Conservation (phyloP, 2,329 filamentous ascomycete genomes). For the Cercospora sojina region DNA sequence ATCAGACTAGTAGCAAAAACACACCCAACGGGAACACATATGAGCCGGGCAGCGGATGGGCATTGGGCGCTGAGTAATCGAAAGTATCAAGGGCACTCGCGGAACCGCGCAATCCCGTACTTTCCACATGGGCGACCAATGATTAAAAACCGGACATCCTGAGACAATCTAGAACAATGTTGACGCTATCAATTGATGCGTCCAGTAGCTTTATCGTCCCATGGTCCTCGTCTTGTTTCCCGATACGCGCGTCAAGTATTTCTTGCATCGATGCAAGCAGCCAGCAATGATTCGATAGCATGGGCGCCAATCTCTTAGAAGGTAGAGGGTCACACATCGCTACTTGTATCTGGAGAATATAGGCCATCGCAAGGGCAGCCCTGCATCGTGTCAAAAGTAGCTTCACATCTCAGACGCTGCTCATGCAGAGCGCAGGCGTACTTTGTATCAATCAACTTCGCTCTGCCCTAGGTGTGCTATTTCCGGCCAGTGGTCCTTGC, state of each 20-base stretch:
- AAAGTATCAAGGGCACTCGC: not conserved
- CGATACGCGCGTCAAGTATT: not conserved
- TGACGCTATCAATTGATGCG: not conserved
- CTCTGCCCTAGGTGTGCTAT: not conserved
- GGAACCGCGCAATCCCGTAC: not conserved
- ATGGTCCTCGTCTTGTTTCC: not conserved
- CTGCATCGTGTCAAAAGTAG: not conserved
- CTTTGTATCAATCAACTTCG: not conserved
- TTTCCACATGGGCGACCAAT: not conserved
- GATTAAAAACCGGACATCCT: not conserved
- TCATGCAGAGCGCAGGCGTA: not conserved
- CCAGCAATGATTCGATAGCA: not conserved
- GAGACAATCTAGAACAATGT: not conserved
- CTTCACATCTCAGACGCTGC: not conserved
- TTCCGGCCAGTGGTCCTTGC: not conserved
- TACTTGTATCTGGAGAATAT: not conserved
- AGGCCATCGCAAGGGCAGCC: not conserved
- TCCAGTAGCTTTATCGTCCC: too few relatives aligned
- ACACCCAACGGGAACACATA: not conserved
- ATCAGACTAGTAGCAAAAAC: not conserved
- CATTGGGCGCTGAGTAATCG: not conserved
- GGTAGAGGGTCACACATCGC: not conserved
- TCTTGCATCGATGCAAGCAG: not conserved
- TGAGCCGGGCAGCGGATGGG: not conserved
- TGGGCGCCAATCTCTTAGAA: not conserved